Conservation (phyloP, 1,284 basidiomycete genomes). For the Marasmius fiardii region DNA sequence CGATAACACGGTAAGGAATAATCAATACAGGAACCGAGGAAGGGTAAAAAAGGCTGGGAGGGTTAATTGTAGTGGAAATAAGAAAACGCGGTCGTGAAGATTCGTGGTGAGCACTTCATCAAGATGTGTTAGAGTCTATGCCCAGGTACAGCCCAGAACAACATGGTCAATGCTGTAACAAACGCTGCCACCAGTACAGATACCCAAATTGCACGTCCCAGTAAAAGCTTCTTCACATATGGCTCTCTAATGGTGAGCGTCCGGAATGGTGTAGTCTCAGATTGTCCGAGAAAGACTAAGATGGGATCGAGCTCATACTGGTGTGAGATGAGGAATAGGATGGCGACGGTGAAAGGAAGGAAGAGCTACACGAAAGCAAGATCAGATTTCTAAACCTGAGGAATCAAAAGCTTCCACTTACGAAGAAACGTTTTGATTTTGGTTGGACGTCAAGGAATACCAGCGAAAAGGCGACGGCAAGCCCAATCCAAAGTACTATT, state of each 20-base stretch:
- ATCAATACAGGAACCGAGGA: neutral
- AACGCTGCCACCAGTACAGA: conserved; percentile 66
- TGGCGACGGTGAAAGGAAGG: conserved; percentile 89
- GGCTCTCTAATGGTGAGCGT: conserved; percentile 86
- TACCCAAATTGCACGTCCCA: conserved; percentile 88
- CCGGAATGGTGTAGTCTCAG: conserved; percentile 90
- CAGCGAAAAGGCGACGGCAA: conserved; percentile 87
- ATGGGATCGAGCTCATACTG: conserved; percentile 97
- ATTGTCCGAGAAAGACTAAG: conserved; percentile 80
- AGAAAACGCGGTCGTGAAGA: neutral
- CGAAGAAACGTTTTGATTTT: conserved; percentile 90
- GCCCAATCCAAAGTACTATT: conserved; percentile 87
- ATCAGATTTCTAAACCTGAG: conserved; percentile 14
- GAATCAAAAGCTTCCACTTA: conserved; percentile 43
- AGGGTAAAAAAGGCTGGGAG: neutral
- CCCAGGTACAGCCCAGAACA: conserved; percentile 92
- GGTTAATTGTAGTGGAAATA: conserved; percentile 1
- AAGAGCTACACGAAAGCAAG: conserved; percentile 64
- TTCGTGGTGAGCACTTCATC: neutral
- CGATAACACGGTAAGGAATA: conserved; percentile 3
- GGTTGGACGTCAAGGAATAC: conserved; percentile 92
- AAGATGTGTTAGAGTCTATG: conserved; percentile 59
- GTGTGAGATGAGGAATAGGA: conserved; percentile 88
- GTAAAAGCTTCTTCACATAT: conserved; percentile 87
- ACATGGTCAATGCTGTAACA: conserved; percentile 73